A percentile compares a stretch with the other conserved stretches of the same genome.
Evolutionary conservation across 352 stramenopile species (phyloP).

Genomic region (Phytophthora sp.): DNA sequence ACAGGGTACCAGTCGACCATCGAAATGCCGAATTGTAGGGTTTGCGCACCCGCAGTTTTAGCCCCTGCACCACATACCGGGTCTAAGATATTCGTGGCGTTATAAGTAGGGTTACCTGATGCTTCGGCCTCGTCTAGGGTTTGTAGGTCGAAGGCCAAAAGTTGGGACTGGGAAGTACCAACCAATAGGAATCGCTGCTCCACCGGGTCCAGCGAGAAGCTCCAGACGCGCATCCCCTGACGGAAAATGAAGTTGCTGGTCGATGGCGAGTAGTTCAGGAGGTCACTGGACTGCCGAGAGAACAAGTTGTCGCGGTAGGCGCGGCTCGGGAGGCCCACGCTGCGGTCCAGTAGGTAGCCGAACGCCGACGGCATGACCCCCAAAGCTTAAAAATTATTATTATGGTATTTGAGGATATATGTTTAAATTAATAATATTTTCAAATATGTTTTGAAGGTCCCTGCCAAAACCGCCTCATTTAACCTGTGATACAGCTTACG

Average conservation of each 20-base stretch:
- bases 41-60: slow-evolving; percentile 6
- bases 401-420: no score
- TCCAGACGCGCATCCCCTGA: slow-evolving; percentile 63
- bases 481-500: slow-evolving; percentile 8
- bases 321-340: slow-evolving; percentile 47
- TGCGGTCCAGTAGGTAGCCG: slow-evolving; percentile 60
- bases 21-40: slow-evolving; percentile 67
- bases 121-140: slow-evolving; percentile 48
- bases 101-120: slow-evolving; percentile 24
- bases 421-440: no score
- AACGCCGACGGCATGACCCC: slow-evolving; percentile 42
- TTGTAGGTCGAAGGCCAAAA: slow-evolving; percentile 71
- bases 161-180: slow-evolving; percentile 57
- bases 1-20: slow-evolving; percentile 89
- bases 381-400: no score
- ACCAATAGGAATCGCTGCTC: slow-evolving; percentile 68
- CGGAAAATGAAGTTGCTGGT: slow-evolving; percentile 69
- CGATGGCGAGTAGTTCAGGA: slow-evolving; percentile 31
- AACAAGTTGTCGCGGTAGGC: slow-evolving; percentile 54
- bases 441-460: not conserved
- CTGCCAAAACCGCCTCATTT: not conserved
- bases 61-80: slow-evolving; percentile 32
- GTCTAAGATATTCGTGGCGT: slow-evolving; percentile 41
- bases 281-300: slow-evolving; percentile 23
- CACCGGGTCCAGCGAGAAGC: slow-evolving; percentile 60